These are phyloP conservation scores for Perkinsela sp. DNA, from an alignment of 208 protist genomes.

Conservation along the genomic window DNA sequence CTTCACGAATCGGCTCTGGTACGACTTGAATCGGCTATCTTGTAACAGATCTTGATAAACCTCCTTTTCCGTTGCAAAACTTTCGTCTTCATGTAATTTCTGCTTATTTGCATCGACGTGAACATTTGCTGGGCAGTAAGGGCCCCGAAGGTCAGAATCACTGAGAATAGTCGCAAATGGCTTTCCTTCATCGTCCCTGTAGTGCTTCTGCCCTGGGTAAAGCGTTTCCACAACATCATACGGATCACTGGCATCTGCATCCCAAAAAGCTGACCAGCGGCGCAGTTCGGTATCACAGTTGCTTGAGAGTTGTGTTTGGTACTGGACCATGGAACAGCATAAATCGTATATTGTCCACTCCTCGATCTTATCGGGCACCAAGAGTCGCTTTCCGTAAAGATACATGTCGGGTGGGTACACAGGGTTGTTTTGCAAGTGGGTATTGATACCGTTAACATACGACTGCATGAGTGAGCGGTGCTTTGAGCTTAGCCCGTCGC, in stretches of 20 bases:
- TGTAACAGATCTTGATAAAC: neutral
- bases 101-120: neutral
- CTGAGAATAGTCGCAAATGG: neutral
- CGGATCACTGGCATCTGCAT: conserved; percentile 10
- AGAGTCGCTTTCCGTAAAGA: conserved; percentile 11
- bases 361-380: conserved; percentile 15
- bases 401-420: conserved; percentile 27
- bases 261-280: conserved; percentile 12
- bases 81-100: neutral
- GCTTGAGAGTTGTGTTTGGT: conserved; percentile 19
- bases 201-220: conserved; percentile 10
- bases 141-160: neutral
- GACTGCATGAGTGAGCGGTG: conserved; percentile 10
- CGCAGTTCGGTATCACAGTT: conserved; percentile 12
- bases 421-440: conserved; percentile 11
- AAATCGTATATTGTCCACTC: conserved; percentile 13
- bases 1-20: neutral
- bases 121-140: neutral
- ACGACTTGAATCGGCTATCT: neutral
- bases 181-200: neutral
- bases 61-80: neutral
- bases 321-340: conserved; percentile 14
- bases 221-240: conserved; percentile 15
- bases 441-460: conserved; percentile 21
- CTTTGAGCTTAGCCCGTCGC: conserved; percentile 6